These are phyloP conservation scores for Rhynchospora pubera DNA, from an alignment of 176 grass and related monocot species.

Conservation along the genomic window DNA sequence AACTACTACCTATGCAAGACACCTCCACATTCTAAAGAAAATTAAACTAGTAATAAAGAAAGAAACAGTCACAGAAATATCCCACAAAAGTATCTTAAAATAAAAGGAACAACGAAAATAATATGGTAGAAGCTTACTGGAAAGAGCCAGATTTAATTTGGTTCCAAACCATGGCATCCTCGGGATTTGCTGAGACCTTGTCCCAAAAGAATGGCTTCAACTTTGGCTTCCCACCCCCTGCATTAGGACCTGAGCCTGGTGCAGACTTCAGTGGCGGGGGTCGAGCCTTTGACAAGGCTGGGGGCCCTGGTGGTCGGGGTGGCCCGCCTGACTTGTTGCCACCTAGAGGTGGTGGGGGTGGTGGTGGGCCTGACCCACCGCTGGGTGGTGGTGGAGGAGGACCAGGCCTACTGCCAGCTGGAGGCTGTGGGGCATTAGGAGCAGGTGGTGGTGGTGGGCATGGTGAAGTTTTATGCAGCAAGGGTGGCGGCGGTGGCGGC, in stretches of 20 bases:
- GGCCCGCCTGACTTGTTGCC: conserved; percentile 12
- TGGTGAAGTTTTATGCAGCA: conserved; percentile 2
- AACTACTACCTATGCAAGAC: neutral
- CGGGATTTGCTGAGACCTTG: conserved; percentile 49
- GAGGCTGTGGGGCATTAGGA: conserved; percentile 24
- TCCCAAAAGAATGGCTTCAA: conserved; percentile 99
- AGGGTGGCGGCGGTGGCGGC: conserved; percentile 6
- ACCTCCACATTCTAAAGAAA: neutral
- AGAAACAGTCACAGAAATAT: neutral
- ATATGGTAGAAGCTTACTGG: conserved; percentile 42
- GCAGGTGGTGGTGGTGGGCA: conserved; percentile 15
- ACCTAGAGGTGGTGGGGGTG: conserved; percentile 40
- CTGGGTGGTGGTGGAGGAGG: conserved; percentile 21
- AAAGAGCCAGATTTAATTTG: conserved; percentile 59
- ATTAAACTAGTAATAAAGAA: neutral
- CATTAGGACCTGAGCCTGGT: conserved; percentile 19
- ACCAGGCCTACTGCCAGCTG: conserved; percentile 18
- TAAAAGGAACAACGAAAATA: neutral
- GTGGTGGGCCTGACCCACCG: conserved; percentile 19
- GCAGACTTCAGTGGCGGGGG: conserved; percentile 27
- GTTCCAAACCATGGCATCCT: conserved; percentile 59
- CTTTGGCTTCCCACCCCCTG: conserved; percentile 53
- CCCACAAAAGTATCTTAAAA: neutral
- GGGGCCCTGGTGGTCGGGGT: conserved; percentile 14
- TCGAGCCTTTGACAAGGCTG: conserved; percentile 34